Percentiles rank a stretch among this genome's conserved stretches.
Conservation (phyloP, 208 protist genomes). For the Leishmania lainsoni region DNA sequence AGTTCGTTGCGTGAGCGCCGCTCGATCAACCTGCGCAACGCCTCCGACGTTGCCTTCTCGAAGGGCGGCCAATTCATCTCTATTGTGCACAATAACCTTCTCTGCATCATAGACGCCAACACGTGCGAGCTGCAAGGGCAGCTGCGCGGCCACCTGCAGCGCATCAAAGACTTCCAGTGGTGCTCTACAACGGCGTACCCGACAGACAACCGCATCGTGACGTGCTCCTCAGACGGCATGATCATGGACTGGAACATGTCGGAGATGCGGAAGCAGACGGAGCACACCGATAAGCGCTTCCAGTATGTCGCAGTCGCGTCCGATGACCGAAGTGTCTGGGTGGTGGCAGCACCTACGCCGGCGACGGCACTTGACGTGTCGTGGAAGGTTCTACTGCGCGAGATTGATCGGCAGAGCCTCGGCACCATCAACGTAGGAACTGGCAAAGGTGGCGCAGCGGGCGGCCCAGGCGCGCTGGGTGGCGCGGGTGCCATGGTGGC, state of each 20-base stretch:
- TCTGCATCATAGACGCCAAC: conserved; percentile 93
- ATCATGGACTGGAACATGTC: conserved; percentile 94
- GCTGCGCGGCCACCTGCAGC: conserved; percentile 93
- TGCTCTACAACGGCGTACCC: conserved; percentile 80
- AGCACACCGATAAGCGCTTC: conserved; percentile 92
- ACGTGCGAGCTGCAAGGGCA: conserved; percentile 93
- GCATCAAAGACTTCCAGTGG: conserved; percentile 89
- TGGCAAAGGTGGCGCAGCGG: background rate
- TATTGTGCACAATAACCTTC: conserved; percentile 91
- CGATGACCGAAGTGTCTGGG: conserved; percentile 90
- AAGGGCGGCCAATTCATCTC: conserved; percentile 95
- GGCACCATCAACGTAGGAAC: conserved; percentile 27
- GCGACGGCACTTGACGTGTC: conserved; percentile 62
- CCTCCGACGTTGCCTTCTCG: conserved; percentile 89
- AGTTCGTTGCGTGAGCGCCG: conserved; percentile 89
- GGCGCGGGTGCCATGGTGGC: background rate
- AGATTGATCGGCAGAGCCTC: conserved; percentile 75
- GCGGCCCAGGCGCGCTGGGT: background rate
- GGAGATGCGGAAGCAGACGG: conserved; percentile 85
- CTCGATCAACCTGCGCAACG: conserved; percentile 90
- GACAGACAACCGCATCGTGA: conserved; percentile 92
- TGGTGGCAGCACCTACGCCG: conserved; percentile 80
- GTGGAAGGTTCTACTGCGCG: conserved; percentile 91
- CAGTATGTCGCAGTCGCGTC: conserved; percentile 87
- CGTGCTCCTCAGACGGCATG: conserved; percentile 93